A percentile compares a stretch with the other conserved stretches of the same genome.
phyloP scores from a whole-genome alignment of 2,329 filamentous ascomycete genomes.

The Eurotiales sp. region DNA sequence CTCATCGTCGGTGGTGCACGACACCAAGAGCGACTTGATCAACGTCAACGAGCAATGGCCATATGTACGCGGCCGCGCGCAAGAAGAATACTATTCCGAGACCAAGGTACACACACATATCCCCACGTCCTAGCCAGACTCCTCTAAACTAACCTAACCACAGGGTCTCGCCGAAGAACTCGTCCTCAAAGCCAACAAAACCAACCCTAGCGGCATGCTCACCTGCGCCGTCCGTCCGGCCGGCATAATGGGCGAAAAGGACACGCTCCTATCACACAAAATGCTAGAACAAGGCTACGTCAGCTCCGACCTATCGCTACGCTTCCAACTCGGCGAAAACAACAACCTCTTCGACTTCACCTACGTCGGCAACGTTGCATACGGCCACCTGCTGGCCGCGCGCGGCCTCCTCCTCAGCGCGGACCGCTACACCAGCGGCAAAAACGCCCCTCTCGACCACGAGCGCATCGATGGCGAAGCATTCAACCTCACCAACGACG shows the following conservation, averaged over 20 bases:
- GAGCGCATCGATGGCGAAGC: constrained; percentile 78
- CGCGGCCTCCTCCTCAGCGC: constrained; percentile 71
- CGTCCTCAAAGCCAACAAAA: constrained; percentile 71
- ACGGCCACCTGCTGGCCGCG: constrained; percentile 80
- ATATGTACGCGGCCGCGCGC: constrained; percentile 65
- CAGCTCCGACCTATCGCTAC: constrained; percentile 57
- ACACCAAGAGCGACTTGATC: constrained; percentile 72
- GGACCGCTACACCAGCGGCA: too few species aligned
- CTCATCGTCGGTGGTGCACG: constrained; percentile 79
- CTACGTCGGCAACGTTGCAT: constrained; percentile 65
- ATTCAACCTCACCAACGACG: constrained; percentile 87
- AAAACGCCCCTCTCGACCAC: constrained; percentile 63
- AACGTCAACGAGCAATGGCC: constrained; percentile 85
- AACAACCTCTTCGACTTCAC: constrained; percentile 68
- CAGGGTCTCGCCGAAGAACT: constrained; percentile 75
- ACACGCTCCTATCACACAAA: constrained; percentile 70
- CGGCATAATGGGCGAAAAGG: constrained; percentile 87
- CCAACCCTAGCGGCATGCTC: constrained; percentile 54
- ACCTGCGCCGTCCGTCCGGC: constrained; percentile 81
- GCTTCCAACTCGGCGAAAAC: constrained; percentile 75
- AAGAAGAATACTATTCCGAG: constrained; percentile 81
- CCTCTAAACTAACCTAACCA: neutral
- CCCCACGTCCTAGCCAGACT: neutral
- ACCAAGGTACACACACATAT: constrained; percentile 64
- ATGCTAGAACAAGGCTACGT: constrained; percentile 68